These are phyloP conservation scores for Ganoderma lingzhi DNA, from an alignment of 1,284 basidiomycete genomes.

Conservation along the genomic window DNA sequence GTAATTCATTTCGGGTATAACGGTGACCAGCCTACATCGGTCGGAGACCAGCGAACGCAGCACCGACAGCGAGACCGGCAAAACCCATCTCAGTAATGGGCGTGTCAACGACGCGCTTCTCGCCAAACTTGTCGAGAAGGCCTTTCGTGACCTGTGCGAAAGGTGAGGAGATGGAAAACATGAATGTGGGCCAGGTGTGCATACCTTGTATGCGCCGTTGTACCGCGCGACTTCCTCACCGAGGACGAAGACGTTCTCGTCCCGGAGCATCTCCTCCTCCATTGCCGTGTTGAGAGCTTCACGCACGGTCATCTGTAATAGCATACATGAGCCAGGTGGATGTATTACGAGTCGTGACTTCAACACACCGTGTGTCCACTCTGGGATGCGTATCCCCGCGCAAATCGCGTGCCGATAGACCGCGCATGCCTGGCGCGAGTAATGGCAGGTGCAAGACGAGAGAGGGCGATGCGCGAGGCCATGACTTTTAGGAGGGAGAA, in stretches of 20 bases:
- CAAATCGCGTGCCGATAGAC: conserved; percentile 50
- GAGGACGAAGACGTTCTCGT: conserved; percentile 94
- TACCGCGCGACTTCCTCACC: conserved; percentile 99
- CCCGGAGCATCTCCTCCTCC: conserved; percentile 99
- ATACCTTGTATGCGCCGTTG: conserved; percentile 99
- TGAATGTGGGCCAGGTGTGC: conserved; percentile 20
- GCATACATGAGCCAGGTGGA: conserved; percentile 20
- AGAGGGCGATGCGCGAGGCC: conserved; percentile 70
- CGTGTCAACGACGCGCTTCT: conserved; percentile 98
- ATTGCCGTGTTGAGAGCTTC: conserved; percentile 98
- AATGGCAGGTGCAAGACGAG: conserved; percentile 70
- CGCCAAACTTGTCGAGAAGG: conserved; percentile 98
- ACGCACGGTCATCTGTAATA: conserved; percentile 91
- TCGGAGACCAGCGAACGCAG: conserved; percentile 92
- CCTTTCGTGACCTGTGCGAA: conserved; percentile 91
- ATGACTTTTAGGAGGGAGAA: conserved; percentile 51
- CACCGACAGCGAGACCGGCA: conserved; percentile 95
- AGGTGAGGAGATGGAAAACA: background rate
- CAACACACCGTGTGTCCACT: conserved; percentile 63
- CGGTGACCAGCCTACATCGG: conserved; percentile 70
- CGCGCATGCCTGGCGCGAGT: conserved; percentile 50
- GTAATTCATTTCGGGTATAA: conserved; percentile 6
- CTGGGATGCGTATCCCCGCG: conserved; percentile 71
- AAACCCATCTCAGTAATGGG: conserved; percentile 99
- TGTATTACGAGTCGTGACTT: background rate